Evolutionary conservation across 495 filamentous ascomycete genomes (phyloP).

Genomic region (Aspergillus heteromorphus): DNA sequence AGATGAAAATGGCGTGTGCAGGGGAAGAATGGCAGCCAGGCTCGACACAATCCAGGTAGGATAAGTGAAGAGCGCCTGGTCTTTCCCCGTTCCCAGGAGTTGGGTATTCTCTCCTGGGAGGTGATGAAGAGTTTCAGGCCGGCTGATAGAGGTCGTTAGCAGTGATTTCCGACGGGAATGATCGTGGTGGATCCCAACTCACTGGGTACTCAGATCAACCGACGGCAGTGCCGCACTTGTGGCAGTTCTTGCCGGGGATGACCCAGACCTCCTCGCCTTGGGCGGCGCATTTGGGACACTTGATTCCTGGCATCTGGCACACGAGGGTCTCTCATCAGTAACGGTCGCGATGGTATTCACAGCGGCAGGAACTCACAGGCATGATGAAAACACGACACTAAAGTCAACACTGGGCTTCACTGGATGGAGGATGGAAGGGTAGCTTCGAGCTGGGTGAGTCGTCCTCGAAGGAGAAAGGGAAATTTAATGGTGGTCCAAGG

Average conservation of each 20-base stretch:
- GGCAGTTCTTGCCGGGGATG: constrained; percentile 46
- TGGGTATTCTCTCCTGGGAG: too few species aligned
- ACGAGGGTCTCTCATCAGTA: not conserved
- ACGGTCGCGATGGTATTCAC: not conserved
- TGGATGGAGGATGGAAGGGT: not conserved
- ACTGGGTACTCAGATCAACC: too few species aligned
- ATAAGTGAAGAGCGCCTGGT: too few species aligned
- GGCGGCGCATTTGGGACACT: constrained; percentile 38
- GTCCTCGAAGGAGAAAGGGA: not conserved
- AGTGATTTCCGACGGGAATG: too few species aligned
- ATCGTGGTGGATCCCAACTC: too few species aligned
- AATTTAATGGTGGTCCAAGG: not conserved
- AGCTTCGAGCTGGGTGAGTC: not conserved
- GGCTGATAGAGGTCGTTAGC: too few species aligned
- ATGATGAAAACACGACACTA: constrained; percentile 1
- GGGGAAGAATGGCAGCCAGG: too few species aligned
- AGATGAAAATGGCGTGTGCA: too few species aligned
- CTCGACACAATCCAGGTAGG: too few species aligned
- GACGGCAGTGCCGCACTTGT: constrained; percentile 27
- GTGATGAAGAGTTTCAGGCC: too few species aligned
- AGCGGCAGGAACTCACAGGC: constrained; percentile 4
- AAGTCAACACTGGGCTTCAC: not conserved
- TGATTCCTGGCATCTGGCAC: constrained; percentile 45
- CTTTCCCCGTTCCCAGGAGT: too few species aligned
- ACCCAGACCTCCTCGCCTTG: constrained; percentile 44